phyloP scores from a whole-genome alignment of 257 asterid species.

The Cordia subcordata region DNA sequence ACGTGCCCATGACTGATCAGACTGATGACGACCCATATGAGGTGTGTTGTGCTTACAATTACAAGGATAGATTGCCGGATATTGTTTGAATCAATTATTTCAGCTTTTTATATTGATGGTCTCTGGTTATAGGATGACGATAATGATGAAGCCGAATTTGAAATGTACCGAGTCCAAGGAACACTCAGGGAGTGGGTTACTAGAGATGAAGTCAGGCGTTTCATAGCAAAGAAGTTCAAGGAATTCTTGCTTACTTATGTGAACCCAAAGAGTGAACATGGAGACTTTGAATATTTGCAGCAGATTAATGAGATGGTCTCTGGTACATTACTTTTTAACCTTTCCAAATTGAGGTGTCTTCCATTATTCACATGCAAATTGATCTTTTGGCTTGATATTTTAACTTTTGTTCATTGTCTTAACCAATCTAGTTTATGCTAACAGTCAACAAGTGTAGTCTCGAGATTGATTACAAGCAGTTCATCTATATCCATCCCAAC shows the following conservation, averaged over 20 bases:
- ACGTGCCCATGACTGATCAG: slow-evolving; percentile 82
- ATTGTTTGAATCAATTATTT: background rate
- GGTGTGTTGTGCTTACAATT: slow-evolving; percentile 22
- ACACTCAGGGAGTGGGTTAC: slow-evolving; percentile 99
- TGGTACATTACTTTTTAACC: slow-evolving; percentile 32
- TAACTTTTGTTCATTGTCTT: background rate
- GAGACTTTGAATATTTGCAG: slow-evolving; percentile 80
- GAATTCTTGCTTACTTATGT: slow-evolving; percentile 83
- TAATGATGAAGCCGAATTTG: slow-evolving; percentile 77
- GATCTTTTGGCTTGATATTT: background rate
- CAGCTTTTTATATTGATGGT: slow-evolving; percentile 8
- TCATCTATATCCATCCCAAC: slow-evolving; percentile 75
- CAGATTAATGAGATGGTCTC: slow-evolving; percentile 98
- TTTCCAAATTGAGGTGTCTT: background rate
- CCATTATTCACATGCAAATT: slow-evolving; percentile 7
- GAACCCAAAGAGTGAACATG: slow-evolving; percentile 70
- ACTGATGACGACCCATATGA: slow-evolving; percentile 80
- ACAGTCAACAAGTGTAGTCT: slow-evolving; percentile 98
- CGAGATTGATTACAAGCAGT: slow-evolving; percentile 92
- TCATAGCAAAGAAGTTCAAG: slow-evolving; percentile 87
- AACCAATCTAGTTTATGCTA: slow-evolving; percentile 23
- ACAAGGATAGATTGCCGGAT: background rate
- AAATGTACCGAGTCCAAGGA: slow-evolving; percentile 92
- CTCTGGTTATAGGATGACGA: slow-evolving; percentile 67
- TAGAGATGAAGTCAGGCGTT: slow-evolving; percentile 96